Percentiles rank a stretch among this genome's conserved stretches.
phyloP scores from a whole-genome alignment of 768 basidiomycete species.

The Pleurotus cornucopiae region DNA sequence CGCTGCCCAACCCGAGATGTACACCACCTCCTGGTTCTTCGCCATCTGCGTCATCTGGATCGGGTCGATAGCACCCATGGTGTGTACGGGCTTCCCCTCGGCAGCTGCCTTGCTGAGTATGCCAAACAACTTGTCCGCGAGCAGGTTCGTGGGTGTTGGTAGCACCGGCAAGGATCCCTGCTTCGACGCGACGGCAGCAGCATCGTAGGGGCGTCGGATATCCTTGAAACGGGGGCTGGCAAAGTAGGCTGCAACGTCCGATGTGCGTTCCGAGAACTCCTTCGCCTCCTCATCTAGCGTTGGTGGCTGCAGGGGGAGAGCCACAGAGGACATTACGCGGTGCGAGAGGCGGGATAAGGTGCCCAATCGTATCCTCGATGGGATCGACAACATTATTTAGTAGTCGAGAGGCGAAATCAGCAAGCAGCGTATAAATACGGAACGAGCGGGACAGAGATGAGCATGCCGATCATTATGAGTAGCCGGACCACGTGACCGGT shows the following conservation, averaged over 20 bases:
- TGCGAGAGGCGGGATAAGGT: conserved; percentile 9
- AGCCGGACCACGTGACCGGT: too few species aligned
- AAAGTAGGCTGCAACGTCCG: conserved; percentile 71
- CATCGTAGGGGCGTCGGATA: conserved; percentile 76
- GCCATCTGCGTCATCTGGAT: conserved; percentile 97
- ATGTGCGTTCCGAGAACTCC: conserved; percentile 57
- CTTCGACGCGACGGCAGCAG: conserved; percentile 79
- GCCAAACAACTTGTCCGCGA: conserved; percentile 82
- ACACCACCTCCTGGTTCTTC: conserved; percentile 77
- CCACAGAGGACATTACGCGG: conserved; percentile 31
- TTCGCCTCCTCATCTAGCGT: conserved; percentile 52
- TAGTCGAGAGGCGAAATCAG: not conserved
- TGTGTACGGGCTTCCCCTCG: conserved; percentile 72
- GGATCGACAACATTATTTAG: conserved; percentile 3
- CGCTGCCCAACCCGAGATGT: conserved; percentile 91
- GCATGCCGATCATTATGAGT: not conserved
- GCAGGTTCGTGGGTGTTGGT: conserved; percentile 70
- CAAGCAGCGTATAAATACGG: not conserved
- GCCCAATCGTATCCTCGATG: not conserved
- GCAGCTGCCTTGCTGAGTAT: conserved; percentile 60
- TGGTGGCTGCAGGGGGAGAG: conserved; percentile 57
- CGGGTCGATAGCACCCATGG: conserved; percentile 92
- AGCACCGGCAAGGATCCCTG: conserved; percentile 83
- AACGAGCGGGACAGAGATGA: conserved; percentile 2
- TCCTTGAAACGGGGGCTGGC: conserved; percentile 64